phyloP scores from a whole-genome alignment of 345 rosid species.

The Eucalyptus camaldulensis region DNA sequence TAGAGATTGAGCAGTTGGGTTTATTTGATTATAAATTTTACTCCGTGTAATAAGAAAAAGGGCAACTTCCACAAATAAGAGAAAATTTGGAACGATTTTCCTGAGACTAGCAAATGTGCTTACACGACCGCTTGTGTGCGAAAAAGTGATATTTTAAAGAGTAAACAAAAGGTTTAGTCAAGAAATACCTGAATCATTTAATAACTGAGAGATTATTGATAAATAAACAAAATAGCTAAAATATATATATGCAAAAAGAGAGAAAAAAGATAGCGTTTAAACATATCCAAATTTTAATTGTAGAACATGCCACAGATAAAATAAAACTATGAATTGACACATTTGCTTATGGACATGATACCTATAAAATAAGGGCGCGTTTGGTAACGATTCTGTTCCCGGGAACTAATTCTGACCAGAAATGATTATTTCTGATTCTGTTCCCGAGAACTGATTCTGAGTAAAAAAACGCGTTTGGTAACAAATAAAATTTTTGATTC shows the following conservation, averaged over 20 bases:
- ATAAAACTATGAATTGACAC: background rate
- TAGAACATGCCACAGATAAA: fast-evolving
- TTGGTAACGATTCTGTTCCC: too few relatives aligned
- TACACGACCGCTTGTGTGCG: background rate
- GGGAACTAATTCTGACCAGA: too few relatives aligned
- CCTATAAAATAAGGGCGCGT: background rate
- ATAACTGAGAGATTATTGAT: background rate
- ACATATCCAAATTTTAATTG: background rate
- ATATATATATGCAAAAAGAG: background rate
- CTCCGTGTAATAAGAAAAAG: background rate
- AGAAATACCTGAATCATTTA: background rate
- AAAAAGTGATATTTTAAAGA: background rate
- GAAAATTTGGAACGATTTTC: background rate
- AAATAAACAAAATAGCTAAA: background rate
- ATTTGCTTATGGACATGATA: background rate
- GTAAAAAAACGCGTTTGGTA: too few relatives aligned
- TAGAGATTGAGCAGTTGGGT: background rate
- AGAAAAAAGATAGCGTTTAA: background rate
- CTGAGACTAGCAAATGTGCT: background rate
- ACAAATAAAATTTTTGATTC: too few relatives aligned
- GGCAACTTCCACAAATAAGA: background rate
- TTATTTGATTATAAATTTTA: background rate
- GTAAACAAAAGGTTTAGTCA: background rate
- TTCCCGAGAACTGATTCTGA: too few relatives aligned
- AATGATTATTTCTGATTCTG: too few relatives aligned